Conservation (phyloP, 2,329 filamentous ascomycete species). For the Ophiocordyceps camponoti-saundersi region DNA sequence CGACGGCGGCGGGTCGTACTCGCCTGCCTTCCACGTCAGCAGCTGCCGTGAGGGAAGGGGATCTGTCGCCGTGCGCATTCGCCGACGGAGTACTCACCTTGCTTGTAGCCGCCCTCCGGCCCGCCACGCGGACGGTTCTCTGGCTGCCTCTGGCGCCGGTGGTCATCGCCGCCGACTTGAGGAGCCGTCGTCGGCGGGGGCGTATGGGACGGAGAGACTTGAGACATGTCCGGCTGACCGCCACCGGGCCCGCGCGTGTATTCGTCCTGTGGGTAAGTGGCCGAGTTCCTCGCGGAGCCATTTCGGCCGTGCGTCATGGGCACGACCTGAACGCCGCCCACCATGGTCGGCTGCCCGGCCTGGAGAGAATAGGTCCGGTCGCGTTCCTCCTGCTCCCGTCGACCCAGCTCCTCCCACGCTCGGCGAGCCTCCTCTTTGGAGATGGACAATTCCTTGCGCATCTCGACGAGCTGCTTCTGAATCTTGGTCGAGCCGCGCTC, state of each 20-base stretch:
- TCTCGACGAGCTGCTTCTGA: constrained; percentile 69
- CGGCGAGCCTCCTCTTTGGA: constrained; percentile 90
- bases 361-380: constrained; percentile 75
- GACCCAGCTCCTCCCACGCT: constrained; percentile 92
- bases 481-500: constrained; percentile 57
- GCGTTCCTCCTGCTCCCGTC: constrained; percentile 82
- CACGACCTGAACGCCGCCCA: constrained; percentile 88
- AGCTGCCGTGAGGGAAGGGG: constrained; percentile 15
- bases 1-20: constrained; percentile 34
- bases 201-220: constrained; percentile 24
- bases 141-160: constrained; percentile 3
- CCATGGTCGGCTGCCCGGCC: constrained; percentile 71
- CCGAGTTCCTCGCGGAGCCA: constrained; percentile 22
- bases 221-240: constrained; percentile 20
- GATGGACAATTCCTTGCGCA: constrained; percentile 84
- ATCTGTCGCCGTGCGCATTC: constrained; percentile 43
- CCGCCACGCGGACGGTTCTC: constrained; percentile 9
- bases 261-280: constrained; percentile 11
- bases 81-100: constrained; percentile 57
- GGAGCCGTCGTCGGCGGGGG: constrained; percentile 12
- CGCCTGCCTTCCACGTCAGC: constrained; percentile 31
- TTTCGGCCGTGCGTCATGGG: constrained; percentile 65
- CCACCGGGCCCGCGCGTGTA: no score
- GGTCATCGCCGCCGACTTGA: constrained; percentile 6
- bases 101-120: constrained; percentile 47